Evolutionary conservation across 495 filamentous ascomycete species (phyloP), one percentile per base, ranked within the genome.

Genomic region (Rostrohypoxylon terebratum): DNA sequence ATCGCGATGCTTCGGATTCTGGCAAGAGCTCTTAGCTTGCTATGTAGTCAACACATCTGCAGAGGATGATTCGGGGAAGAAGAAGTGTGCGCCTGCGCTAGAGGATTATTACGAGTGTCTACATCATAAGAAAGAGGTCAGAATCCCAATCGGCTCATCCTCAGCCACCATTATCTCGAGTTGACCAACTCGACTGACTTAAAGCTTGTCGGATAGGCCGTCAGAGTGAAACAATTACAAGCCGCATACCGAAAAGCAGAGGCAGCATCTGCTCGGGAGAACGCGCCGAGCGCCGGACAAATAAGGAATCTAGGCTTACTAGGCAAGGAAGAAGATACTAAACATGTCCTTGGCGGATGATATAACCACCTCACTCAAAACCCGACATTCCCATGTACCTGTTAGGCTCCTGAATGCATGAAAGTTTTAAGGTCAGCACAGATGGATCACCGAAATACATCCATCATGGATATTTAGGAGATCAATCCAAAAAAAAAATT

Each of bases 71-170:
- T 85, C 88, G 9, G 94, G 94, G 50, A 95, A 93, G 83, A 91
- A 90, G 84, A 97, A 97, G 85, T 99, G 96, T 80, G 78, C 86
- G 44, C 93, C 92, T n/a, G 90, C 89, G 34, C 83, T 97, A 71
- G 96, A 98, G 78, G 96, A 99, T 77, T 98, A 98, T 86, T 93
- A 97, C 82, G 96, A 99, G 85, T 99, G 96, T 84, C 86, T 99
- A 77, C 95, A 99, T 80, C 96, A 99, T 86, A 91, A 88, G 83
- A 98, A 98, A 84, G 96, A 99, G 93, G 96, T 97, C 73, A 72
- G 87, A 81, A 62, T 28, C 9, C 25, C 36, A 69, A 25, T 16
- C 34, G 25, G 44, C 48, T 42, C 36, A 31, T 54, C 11, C 38
- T 10, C 34, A 59, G 31, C 47, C 13, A 50, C 8, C 4, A 28